These are phyloP conservation scores for Hyaloscypha finlandica DNA, from an alignment of 495 filamentous ascomycete genomes.

Conservation along the genomic window DNA sequence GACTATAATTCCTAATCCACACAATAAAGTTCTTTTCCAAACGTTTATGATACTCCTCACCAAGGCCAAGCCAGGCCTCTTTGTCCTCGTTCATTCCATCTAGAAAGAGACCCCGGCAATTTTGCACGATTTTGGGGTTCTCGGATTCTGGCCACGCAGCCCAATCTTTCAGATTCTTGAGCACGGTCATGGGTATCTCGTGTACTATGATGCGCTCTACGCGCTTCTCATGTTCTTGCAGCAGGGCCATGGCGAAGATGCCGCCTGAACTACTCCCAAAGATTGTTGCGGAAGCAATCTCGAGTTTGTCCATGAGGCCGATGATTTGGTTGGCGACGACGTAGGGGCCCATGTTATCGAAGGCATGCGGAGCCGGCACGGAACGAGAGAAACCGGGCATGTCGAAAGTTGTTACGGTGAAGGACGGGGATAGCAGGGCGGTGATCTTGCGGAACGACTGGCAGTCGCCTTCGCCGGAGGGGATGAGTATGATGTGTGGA, in stretches of 20 bases:
- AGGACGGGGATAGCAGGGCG: slow-evolving; percentile 20
- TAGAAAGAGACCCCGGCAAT: slow-evolving; percentile 3
- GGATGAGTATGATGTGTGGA: slow-evolving; percentile 34
- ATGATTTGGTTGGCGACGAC: slow-evolving; percentile 32
- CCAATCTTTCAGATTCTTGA: slow-evolving; percentile 5
- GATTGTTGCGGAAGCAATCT: slow-evolving; percentile 27
- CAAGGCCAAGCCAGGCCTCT: slow-evolving; percentile 28
- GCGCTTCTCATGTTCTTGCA: slow-evolving; percentile 22
- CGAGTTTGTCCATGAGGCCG: slow-evolving; percentile 31
- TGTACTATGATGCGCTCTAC: slow-evolving; percentile 30
- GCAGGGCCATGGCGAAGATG: slow-evolving; percentile 25
- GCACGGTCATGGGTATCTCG: slow-evolving; percentile 27
- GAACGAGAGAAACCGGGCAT: slow-evolving; percentile 37
- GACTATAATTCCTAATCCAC: slow-evolving; percentile 30
- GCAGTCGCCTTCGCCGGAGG: slow-evolving; percentile 36
- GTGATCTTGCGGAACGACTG: slow-evolving; percentile 28
- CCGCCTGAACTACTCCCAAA: slow-evolving; percentile 34
- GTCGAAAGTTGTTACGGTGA: slow-evolving; percentile 36
- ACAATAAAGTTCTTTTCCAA: slow-evolving; percentile 32
- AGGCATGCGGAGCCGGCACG: slow-evolving; percentile 17
- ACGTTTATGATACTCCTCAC: slow-evolving; percentile 28
- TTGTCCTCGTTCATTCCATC: slow-evolving; percentile 24
- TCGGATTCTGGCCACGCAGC: slow-evolving; percentile 15
- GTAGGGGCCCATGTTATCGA: slow-evolving; percentile 26
- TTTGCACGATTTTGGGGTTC: slow-evolving; percentile 19